Conservation (phyloP, 75 land plant genomes). For the Picea sitchensis region DNA sequence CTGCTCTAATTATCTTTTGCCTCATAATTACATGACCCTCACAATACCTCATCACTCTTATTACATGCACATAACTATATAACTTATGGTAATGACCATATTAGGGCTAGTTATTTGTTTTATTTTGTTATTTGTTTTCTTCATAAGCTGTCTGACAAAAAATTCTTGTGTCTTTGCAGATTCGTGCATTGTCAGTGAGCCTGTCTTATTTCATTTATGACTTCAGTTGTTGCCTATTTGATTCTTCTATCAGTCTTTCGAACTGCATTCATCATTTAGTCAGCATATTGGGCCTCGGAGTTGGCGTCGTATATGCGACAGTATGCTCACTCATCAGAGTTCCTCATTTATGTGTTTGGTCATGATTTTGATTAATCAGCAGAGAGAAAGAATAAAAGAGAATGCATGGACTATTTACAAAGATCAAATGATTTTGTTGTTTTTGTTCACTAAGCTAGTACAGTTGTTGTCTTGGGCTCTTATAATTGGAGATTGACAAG, state of each 20-base stretch:
- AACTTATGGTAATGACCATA: too few relatives aligned
- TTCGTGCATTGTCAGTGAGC: constrained; percentile 57
- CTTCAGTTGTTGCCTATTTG: constrained; percentile 65
- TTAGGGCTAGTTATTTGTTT: not conserved
- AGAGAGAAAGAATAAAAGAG: too few relatives aligned
- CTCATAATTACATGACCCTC: too few relatives aligned
- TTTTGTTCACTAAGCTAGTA: too few relatives aligned
- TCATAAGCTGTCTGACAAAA: not conserved
- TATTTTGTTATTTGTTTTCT: not conserved
- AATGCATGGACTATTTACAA: too few relatives aligned
- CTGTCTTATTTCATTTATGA: constrained; percentile 82
- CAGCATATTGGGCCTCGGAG: constrained; percentile 68
- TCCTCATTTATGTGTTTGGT: not conserved
- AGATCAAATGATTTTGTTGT: too few relatives aligned
- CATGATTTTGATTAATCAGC: too few relatives aligned
- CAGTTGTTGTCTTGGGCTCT: too few relatives aligned
- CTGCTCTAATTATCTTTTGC: too few relatives aligned
- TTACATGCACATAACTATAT: too few relatives aligned
- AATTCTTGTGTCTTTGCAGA: constrained; percentile 38
- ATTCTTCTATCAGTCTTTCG: constrained; percentile 38
- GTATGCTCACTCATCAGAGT: constrained; percentile 25
- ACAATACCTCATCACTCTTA: too few relatives aligned
- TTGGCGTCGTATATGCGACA: constrained; percentile 49
- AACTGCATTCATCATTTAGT: constrained; percentile 69
- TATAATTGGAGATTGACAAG: too few relatives aligned